Percentiles rank a stretch among this genome's conserved stretches.
Conservation (phyloP, 768 basidiomycete species). For the Tulasnella sp. region DNA sequence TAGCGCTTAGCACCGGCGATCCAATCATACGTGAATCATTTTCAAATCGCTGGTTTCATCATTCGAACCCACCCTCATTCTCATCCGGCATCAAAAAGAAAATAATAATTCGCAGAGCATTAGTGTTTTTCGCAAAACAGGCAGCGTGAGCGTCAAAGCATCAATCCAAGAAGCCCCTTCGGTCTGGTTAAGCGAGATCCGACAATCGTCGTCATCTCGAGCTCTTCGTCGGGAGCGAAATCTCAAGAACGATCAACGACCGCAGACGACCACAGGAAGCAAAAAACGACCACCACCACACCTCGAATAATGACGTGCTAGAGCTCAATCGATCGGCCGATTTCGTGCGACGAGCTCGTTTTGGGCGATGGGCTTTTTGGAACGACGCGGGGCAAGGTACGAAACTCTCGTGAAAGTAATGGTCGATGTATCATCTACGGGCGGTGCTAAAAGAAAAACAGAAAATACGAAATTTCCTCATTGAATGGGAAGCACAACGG, state of each 20-base stretch:
- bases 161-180: background rate
- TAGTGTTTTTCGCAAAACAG: background rate
- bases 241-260: background rate
- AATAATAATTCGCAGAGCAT: background rate
- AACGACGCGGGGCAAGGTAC: background rate
- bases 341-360: background rate
- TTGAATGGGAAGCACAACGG: background rate
- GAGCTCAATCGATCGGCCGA: slow-evolving; percentile 8
- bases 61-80: background rate
- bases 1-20: background rate
- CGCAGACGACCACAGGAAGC: background rate
- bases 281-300: background rate
- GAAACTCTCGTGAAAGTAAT: background rate
- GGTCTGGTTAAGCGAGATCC: background rate
- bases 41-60: background rate
- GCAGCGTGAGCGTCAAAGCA: background rate
- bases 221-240: background rate
- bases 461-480: background rate
- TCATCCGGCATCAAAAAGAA: background rate
- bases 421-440: background rate
- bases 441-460: background rate
- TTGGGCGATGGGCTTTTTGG: background rate
- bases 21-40: slow-evolving; percentile 1
- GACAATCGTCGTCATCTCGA: background rate
- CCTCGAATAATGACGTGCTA: background rate